phyloP scores from a whole-genome alignment of 768 basidiomycete genomes.

The Lactarius hatsudake region DNA sequence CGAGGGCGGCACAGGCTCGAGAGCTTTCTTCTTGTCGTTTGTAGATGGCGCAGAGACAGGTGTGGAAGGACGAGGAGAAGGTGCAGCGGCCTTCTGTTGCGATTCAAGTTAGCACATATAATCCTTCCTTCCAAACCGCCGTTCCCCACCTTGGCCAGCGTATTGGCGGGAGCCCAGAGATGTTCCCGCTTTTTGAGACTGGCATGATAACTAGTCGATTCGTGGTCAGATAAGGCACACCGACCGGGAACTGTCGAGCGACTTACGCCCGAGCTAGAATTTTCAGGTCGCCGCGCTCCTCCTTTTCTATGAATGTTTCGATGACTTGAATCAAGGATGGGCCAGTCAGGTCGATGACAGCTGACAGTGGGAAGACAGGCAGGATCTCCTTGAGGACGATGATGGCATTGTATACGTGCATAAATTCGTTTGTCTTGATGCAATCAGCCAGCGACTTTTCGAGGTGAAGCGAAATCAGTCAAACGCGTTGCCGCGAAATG shows the following conservation, averaged over 20 bases:
- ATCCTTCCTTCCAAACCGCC: background rate
- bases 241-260: background rate
- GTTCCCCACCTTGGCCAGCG: conserved; percentile 36
- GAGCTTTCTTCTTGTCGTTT: conserved; percentile 30
- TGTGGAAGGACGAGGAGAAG: conserved; percentile 20
- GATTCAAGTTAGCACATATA: background rate
- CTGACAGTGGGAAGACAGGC: conserved; percentile 78
- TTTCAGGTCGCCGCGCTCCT: conserved; percentile 82
- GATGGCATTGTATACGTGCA: conserved; percentile 98
- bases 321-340: conserved; percentile 56
- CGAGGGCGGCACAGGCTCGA: conserved; percentile 29
- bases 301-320: conserved; percentile 64
- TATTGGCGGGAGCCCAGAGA: conserved; percentile 44
- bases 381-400: conserved; percentile 89
- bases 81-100: conserved; percentile 18
- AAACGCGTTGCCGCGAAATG: background rate
- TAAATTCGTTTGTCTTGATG: conserved; percentile 86
- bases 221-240: conserved; percentile 15
- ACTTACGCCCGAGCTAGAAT: conserved; percentile 74
- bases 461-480: background rate
- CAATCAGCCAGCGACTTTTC: conserved; percentile 74
- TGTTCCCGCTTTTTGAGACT: conserved; percentile 72
- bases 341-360: conserved; percentile 53
- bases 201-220: conserved; percentile 57
- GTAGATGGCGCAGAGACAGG: conserved; percentile 20